Evolutionary conservation across 805 yeast species (phyloP), one percentile per base, ranked within the genome.

Genomic region (Candida nonsorbophila): DNA sequence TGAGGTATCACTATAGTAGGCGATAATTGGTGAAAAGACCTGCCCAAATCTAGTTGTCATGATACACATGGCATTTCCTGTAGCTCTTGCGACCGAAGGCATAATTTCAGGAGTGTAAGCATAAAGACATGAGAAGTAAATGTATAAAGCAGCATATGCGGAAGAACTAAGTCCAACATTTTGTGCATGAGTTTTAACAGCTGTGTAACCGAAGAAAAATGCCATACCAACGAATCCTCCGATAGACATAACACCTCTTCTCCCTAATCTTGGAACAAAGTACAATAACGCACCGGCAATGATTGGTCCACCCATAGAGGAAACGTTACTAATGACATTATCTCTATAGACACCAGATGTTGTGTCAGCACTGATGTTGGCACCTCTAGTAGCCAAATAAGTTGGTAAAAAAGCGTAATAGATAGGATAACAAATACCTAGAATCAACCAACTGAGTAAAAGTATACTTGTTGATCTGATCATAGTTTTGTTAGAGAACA

Each of bases 181-280:
- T 19, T 53, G 50, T 21, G 68, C 55, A 27, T 70, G 59, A 1
- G 74, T 69, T 47, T 68, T 64, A 7, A 75, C 74, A 1, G 75
- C 69, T 13, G 84, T 78, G 45, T 77, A 77, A 27, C 80, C 80
- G 44, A 77, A 77, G 35, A 78, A 50, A 29, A 78, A 66, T 1
- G 72, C 74, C 68, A 75, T 74, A 1, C 76, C 55, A 15, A 67
- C 40, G 7, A 77, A 22, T 3, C 77, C 72, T 22, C 82, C 79
- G 32, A 71, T 56, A 1, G 58, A 55, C 67, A 77, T 59, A 1
- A 77, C 67, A 14, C 81, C 82, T 41, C 74, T 60, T 45, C 80
- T 60, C 7, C 81, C 79, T 16, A 76, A 47, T 2, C 28, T 25
- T 3, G 53, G 56, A 27, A 51, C 23, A 30, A 42, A 41, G 27